phyloP scores from a whole-genome alignment of 148 eudicot species.

The Rhododendron molle region DNA sequence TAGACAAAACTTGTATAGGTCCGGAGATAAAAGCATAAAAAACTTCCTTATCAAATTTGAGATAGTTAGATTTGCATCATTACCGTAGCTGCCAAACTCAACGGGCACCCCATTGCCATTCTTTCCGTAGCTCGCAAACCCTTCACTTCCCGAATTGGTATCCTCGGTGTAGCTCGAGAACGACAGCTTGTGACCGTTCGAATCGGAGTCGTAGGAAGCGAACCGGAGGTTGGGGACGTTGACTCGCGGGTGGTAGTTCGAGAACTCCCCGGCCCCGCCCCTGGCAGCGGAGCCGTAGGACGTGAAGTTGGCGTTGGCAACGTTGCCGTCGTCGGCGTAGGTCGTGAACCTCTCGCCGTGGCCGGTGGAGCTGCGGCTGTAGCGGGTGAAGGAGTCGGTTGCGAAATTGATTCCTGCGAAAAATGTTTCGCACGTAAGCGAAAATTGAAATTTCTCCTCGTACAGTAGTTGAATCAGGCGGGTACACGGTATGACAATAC shows the following conservation, averaged over 20 bases:
- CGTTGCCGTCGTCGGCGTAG: constrained; percentile 63
- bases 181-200: constrained; percentile 45
- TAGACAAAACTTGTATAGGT: no score
- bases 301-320: constrained; percentile 61
- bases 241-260: constrained; percentile 51
- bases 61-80: not conserved
- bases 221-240: constrained; percentile 69
- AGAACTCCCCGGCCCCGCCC: constrained; percentile 77
- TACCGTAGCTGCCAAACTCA: constrained; percentile 41
- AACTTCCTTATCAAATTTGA: no score
- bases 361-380: constrained; percentile 52
- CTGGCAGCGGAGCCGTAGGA: constrained; percentile 48
- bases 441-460: not conserved
- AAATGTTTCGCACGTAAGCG: not conserved
- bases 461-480: no score
- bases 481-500: not conserved
- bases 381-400: constrained; percentile 46
- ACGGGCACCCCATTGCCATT: constrained; percentile 54
- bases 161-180: constrained; percentile 59
- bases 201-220: constrained; percentile 41
- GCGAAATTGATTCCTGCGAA: constrained; percentile 50
- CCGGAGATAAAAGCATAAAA: no score
- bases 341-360: constrained; percentile 56
- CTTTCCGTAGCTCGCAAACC: constrained; percentile 60
- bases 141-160: constrained; percentile 66